Percentiles rank a stretch among this genome's conserved stretches.
Conservation (phyloP, 257 asterid genomes). For the Lycium barbarum region DNA sequence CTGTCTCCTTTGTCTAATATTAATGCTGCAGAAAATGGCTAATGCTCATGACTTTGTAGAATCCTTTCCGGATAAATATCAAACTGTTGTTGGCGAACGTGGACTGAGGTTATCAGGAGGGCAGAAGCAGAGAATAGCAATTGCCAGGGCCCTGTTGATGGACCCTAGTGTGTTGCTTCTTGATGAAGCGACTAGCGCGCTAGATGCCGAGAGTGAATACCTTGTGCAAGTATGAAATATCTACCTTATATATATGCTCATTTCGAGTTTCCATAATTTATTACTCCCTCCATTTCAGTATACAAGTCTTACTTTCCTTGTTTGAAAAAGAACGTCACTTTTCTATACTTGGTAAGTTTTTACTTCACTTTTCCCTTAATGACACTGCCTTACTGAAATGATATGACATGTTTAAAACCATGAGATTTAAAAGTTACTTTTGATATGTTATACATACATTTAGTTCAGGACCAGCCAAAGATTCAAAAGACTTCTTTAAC, state of each 20-base stretch:
- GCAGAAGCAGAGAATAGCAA: slow-evolving; percentile 85
- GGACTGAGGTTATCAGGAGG: slow-evolving; percentile 86
- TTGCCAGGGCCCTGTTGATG: slow-evolving; percentile 82
- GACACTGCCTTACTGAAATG: neutral
- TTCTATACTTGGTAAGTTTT: neutral
- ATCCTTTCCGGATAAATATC: slow-evolving; percentile 68
- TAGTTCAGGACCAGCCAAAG: neutral
- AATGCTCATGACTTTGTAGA: slow-evolving; percentile 77
- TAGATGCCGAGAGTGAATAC: slow-evolving; percentile 85
- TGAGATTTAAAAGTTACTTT: too few relatives aligned
- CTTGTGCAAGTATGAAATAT: slow-evolving; percentile 63
- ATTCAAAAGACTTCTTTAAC: neutral
- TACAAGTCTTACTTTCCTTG: neutral
- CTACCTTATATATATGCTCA: neutral
- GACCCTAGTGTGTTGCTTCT: slow-evolving; percentile 74
- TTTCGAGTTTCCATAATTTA: neutral
- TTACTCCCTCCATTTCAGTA: neutral
- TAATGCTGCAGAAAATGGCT: slow-evolving; percentile 67
- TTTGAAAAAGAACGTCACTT: neutral
- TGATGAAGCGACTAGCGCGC: slow-evolving; percentile 87
- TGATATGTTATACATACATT: neutral
- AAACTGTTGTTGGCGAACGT: slow-evolving; percentile 75
- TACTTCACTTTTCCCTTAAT: neutral
- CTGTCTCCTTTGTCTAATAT: neutral
- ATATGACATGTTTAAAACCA: neutral